A percentile compares a stretch with the other conserved stretches of the same genome.
phyloP scores from a whole-genome alignment of 1,284 basidiomycete species.

The Austroboletus rostrupii region DNA sequence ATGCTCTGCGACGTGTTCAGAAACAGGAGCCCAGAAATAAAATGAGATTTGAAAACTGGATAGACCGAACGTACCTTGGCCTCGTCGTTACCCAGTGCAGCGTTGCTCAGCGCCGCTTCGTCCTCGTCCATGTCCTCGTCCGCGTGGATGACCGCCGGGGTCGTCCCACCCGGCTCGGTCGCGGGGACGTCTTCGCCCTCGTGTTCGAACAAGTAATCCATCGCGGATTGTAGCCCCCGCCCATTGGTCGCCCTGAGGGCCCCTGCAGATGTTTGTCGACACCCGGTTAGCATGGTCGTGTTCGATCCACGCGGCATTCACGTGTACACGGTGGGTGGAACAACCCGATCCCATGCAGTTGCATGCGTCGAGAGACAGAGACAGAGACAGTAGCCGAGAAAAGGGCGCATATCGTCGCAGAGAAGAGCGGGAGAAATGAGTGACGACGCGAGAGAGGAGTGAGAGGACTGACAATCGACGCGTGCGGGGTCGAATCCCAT shows the following conservation, averaged over 20 bases:
- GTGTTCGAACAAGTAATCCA: constrained; percentile 83
- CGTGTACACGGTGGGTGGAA: neutral
- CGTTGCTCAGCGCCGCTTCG: constrained; percentile 48
- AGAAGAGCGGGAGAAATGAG: neutral
- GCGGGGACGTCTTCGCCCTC: constrained; percentile 73
- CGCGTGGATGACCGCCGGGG: neutral
- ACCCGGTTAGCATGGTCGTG: too few relatives aligned
- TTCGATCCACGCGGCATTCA: neutral
- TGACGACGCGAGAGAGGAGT: neutral
- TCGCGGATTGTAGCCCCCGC: constrained; percentile 81
- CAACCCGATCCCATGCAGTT: too few relatives aligned
- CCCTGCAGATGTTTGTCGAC: neutral
- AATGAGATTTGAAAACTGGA: too few relatives aligned
- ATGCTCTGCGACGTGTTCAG: constrained; percentile 51
- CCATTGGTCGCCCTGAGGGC: constrained; percentile 27
- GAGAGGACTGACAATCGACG: constrained; percentile 66
- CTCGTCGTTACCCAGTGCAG: constrained; percentile 34
- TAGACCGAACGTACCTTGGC: constrained; percentile 62
- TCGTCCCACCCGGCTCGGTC: constrained; percentile 30
- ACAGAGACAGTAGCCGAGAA: neutral
- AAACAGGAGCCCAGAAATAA: neutral
- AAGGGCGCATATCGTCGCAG: neutral
- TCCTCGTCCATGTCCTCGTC: constrained; percentile 46
- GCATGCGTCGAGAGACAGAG: too few relatives aligned
- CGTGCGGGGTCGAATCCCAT: constrained; percentile 86